Evolutionary conservation across 257 asterid species (phyloP).

Genomic region (Penstemon newberryi): DNA sequence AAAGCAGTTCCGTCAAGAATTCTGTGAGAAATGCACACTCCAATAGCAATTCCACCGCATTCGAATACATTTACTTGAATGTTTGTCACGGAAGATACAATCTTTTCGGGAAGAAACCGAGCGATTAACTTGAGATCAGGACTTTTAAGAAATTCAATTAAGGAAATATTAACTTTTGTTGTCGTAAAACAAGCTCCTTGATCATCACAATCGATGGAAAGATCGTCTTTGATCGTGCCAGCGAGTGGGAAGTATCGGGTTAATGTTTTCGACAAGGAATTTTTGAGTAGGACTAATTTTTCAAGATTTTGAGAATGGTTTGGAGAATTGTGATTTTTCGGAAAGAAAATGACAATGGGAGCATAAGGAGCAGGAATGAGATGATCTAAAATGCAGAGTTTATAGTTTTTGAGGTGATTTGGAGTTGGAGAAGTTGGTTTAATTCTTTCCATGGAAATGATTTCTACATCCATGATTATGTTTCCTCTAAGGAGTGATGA

Average conservation of each 20-base stretch:
- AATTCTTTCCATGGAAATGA: constrained; percentile 48
- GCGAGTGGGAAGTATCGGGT: constrained; percentile 66
- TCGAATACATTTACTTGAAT: constrained; percentile 55
- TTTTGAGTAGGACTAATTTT: constrained; percentile 43
- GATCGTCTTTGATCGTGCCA: constrained; percentile 54
- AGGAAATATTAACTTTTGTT: constrained; percentile 33
- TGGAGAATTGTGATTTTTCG: constrained; percentile 28
- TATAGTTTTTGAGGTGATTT: constrained; percentile 51
- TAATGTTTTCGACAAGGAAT: constrained; percentile 51
- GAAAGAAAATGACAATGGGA: constrained; percentile 61
- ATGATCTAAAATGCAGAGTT: constrained; percentile 59
- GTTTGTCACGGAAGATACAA: constrained; percentile 43
- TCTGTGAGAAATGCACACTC: constrained; percentile 61
- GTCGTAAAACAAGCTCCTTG: constrained; percentile 57
- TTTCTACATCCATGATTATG: constrained; percentile 39
- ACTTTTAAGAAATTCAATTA: constrained; percentile 42
- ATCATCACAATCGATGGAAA: constrained; percentile 63
- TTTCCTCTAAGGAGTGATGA: too few relatives aligned
- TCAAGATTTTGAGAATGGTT: constrained; percentile 25
- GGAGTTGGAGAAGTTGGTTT: constrained; percentile 72
- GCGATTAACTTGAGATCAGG: constrained; percentile 47
- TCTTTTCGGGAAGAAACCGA: constrained; percentile 45
- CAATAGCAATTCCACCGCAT: constrained; percentile 81
- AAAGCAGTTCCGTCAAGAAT: constrained; percentile 68
- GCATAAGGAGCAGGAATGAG: constrained; percentile 77